These are phyloP conservation scores for Kwoniella pini DNA, from an alignment of 768 basidiomycete species.

Conservation along the genomic window DNA sequence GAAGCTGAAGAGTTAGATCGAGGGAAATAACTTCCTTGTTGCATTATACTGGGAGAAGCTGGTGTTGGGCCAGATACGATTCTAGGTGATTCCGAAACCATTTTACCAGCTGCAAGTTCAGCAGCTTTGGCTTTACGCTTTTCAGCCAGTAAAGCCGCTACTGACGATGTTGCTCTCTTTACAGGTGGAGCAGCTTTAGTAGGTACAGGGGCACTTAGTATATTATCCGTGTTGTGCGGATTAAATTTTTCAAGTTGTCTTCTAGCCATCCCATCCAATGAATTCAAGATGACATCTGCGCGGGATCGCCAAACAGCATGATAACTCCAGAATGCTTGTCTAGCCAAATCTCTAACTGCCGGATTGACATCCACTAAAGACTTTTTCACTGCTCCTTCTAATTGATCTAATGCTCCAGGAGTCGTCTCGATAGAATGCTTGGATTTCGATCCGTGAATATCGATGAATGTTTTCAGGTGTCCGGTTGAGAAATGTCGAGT, in stretches of 20 bases:
- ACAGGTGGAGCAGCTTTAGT: conserved; percentile 52
- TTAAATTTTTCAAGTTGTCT: conserved; percentile 87
- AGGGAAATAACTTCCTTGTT: conserved; percentile 16
- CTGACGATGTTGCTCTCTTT: conserved; percentile 69
- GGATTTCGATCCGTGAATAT: conserved; percentile 67
- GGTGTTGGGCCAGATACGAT: conserved; percentile 44
- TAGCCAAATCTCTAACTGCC: conserved; percentile 70
- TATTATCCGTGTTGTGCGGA: conserved; percentile 57
- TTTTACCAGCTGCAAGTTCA: conserved; percentile 59
- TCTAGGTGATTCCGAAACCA: conserved; percentile 55
- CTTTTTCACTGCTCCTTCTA: conserved; percentile 75
- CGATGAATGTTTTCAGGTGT: conserved; percentile 75
- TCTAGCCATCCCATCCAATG: conserved; percentile 67
- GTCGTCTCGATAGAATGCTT: conserved; percentile 67
- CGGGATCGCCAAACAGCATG: conserved; percentile 72
- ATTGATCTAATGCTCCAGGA: conserved; percentile 64
- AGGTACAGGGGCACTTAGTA: not conserved
- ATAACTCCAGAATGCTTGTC: conserved; percentile 78
- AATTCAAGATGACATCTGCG: conserved; percentile 65
- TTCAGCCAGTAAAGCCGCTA: conserved; percentile 84
- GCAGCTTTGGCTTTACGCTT: conserved; percentile 77
- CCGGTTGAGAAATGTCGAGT: conserved; percentile 66
- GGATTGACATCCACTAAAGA: conserved; percentile 77
- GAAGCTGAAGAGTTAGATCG: conserved; percentile 22
- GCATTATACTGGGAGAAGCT: conserved; percentile 53